Conservation (phyloP, 192 early-diverging fungal genomes). For the Coemansia sp. region DNA sequence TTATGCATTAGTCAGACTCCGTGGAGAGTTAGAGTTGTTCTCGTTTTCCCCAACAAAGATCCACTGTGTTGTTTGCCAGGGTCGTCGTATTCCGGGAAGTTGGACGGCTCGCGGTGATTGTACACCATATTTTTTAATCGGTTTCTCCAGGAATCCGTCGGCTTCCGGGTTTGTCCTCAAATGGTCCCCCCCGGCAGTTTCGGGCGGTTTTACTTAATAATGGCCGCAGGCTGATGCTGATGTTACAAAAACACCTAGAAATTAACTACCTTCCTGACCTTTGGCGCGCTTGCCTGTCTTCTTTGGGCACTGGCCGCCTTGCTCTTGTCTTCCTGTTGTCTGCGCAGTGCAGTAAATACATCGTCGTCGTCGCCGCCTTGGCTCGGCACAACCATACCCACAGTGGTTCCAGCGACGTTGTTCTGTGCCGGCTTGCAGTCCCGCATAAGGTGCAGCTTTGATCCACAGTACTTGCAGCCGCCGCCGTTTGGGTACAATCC, state of each 20-base stretch:
- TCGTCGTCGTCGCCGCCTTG: conserved; percentile 97
- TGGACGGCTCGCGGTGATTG: no score
- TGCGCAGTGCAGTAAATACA: conserved; percentile 43
- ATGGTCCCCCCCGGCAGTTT: not conserved
- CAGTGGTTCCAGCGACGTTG: conserved; percentile 25
- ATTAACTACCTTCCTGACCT: conserved; percentile 26
- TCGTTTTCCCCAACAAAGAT: no score
- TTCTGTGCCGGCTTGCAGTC: conserved; percentile 76
- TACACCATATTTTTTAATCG: no score
- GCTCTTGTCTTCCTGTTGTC: conserved; percentile 37
- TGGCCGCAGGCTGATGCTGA: not conserved
- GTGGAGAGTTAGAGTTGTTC: no score
- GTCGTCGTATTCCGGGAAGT: no score
- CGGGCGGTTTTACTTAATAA: not conserved
- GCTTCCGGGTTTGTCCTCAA: not conserved
- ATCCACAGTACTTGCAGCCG: conserved; percentile 84
- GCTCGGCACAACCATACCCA: conserved; percentile 79
- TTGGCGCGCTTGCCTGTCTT: conserved; percentile 9
- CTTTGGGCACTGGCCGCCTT: conserved; percentile 6
- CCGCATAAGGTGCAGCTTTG: conserved; percentile 79
- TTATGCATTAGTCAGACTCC: no score
- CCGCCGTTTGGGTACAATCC: conserved; percentile 93
- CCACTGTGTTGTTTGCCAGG: no score
- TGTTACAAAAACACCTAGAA: conserved; percentile 16
- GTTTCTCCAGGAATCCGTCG: no score